phyloP scores from a whole-genome alignment of 208 protist species.

The Acanthamoeba healyi region DNA sequence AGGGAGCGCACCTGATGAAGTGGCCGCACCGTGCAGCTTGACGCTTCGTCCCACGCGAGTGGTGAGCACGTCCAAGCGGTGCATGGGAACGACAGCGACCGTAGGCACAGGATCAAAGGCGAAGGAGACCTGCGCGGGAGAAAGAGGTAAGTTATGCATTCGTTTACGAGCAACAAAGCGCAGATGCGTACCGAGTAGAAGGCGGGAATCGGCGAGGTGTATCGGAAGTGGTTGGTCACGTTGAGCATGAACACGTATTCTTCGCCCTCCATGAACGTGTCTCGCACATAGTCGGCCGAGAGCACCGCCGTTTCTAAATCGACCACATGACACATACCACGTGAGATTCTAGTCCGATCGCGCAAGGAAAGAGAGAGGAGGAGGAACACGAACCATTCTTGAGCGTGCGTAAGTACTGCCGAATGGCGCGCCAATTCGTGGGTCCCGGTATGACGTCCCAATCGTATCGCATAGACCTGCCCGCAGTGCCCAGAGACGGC shows the following conservation, averaged over 20 bases:
- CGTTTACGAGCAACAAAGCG: no score
- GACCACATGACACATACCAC: not conserved
- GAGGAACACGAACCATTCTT: not conserved
- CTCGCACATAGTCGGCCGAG: slow-evolving; percentile 33
- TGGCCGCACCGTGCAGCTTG: slow-evolving; percentile 38
- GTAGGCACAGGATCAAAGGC: slow-evolving; percentile 64
- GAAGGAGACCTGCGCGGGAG: slow-evolving; percentile 2
- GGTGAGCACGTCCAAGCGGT: not conserved
- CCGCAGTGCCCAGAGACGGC: not conserved
- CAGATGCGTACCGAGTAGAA: slow-evolving; percentile 17
- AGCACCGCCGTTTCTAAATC: not conserved
- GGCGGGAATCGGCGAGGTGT: not conserved
- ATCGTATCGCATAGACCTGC: not conserved
- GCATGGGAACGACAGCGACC: not conserved
- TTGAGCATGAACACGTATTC: slow-evolving; percentile 54
- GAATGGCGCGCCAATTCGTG: not conserved
- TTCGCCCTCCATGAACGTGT: not conserved
- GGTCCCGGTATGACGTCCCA: slow-evolving; percentile 51
- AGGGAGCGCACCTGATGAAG: not conserved
- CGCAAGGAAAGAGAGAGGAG: not conserved
- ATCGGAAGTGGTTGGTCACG: slow-evolving; percentile 36
- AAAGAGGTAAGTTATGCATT: no score
- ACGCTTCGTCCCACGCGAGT: not conserved
- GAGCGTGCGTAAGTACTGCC: not conserved
- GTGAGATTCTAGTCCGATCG: not conserved